A percentile compares a stretch with the other conserved stretches of the same genome.
These are phyloP conservation scores for Rhododendron vialii DNA, from an alignment of 148 eudicot species.

Conservation along the genomic window DNA sequence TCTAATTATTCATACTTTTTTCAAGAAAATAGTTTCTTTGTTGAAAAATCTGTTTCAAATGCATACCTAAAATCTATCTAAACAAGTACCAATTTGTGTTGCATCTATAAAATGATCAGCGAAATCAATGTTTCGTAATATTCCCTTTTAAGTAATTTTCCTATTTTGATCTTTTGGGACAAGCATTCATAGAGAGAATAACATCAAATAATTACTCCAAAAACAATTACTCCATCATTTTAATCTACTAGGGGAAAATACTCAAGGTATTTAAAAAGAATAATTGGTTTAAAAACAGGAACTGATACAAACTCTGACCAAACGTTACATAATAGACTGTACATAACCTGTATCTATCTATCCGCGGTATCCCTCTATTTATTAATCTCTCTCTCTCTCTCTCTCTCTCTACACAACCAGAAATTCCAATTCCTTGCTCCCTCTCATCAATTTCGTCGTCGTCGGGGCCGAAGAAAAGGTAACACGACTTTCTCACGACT, in stretches of 20 bases:
- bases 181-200: neutral
- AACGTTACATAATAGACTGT: neutral
- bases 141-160: neutral
- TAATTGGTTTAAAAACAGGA: neutral
- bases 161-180: neutral
- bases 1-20: no score
- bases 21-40: no score
- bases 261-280: neutral
- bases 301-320: neutral
- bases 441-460: constrained; percentile 2
- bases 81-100: neutral
- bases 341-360: neutral
- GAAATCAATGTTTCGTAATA: neutral
- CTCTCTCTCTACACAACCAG: neutral
- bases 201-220: neutral
- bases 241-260: neutral
- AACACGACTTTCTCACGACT: neutral
- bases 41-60: no score
- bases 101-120: neutral
- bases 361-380: neutral
- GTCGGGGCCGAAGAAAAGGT: constrained; percentile 5
- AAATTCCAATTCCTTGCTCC: neutral
- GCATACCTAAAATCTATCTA: no score
- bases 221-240: no score
- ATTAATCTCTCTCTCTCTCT: neutral